Evolutionary conservation across 2,329 filamentous ascomycete species (phyloP).

Genomic region (Truncatella angustata): DNA sequence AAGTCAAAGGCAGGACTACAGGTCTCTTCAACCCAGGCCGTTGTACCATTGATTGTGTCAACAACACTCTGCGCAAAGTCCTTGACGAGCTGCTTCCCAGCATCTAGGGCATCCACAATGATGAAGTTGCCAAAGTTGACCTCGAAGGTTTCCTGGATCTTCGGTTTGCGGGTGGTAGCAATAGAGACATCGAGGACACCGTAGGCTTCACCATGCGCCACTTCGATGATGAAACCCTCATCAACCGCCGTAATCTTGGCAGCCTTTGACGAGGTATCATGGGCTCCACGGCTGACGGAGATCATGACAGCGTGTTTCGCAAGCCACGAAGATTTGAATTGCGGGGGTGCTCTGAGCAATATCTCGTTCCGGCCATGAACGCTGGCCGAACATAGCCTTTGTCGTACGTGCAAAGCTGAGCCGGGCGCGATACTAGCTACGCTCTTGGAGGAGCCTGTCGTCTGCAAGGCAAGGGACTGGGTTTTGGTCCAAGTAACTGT

Average conservation of each 20-base stretch:
- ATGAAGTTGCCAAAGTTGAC: conserved; percentile 56
- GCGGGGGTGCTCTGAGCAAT: conserved; percentile 50
- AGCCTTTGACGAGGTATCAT: conserved; percentile 47
- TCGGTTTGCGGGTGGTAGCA: conserved; percentile 56
- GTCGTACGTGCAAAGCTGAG: conserved; percentile 22
- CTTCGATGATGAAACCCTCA: conserved; percentile 51
- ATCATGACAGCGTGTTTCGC: conserved; percentile 56
- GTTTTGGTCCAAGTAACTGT: conserved; percentile 29
- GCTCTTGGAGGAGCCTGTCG: conserved; percentile 29
- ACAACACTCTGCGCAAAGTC: conserved; percentile 40
- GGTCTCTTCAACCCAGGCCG: conserved; percentile 31
- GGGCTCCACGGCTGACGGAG: conserved; percentile 48
- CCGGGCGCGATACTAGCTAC: conserved; percentile 24
- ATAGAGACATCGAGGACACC: conserved; percentile 59
- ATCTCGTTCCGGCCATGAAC: conserved; percentile 48
- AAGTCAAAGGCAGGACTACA: conserved; percentile 28
- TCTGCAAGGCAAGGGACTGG: conserved; percentile 27
- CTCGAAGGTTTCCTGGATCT: conserved; percentile 59
- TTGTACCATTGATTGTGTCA: conserved; percentile 36
- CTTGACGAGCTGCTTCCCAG: conserved; percentile 37
- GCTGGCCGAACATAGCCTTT: conserved; percentile 44
- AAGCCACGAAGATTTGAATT: conserved; percentile 53
- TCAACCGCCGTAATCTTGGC: conserved; percentile 47
- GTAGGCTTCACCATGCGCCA: conserved; percentile 53
- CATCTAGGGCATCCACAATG: conserved; percentile 42